Evolutionary conservation across 2,329 filamentous ascomycete species (phyloP).

Genomic region (Pseudonectria foliicola): DNA sequence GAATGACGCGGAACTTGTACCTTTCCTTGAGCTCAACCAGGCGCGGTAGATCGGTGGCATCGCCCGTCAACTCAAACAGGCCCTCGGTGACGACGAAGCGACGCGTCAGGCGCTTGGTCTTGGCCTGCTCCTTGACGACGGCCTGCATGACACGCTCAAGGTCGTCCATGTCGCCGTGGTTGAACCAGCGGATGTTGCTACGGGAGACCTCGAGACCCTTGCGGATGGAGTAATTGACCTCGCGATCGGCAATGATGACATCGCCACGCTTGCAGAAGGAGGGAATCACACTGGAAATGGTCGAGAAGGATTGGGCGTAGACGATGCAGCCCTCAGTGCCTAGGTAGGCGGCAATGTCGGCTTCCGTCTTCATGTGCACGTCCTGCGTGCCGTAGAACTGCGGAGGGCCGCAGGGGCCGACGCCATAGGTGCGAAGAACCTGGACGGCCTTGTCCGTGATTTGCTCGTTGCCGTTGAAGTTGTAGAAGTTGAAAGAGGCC

Average conservation of each 20-base stretch:
- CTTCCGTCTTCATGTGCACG: conserved; percentile 94
- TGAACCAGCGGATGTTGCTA: conserved; percentile 87
- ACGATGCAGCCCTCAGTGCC: conserved; percentile 87
- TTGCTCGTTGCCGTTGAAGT: conserved; percentile 85
- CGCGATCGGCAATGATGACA: conserved; percentile 91
- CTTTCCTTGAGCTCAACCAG: conserved; percentile 89
- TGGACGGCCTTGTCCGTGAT: conserved; percentile 94
- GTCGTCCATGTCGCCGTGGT: conserved; percentile 94
- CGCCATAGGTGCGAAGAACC: conserved; percentile 88
- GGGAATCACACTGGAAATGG: conserved; percentile 93
- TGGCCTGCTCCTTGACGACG: conserved; percentile 78
- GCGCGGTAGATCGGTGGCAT: conserved; percentile 76
- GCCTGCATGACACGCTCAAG: conserved; percentile 78
- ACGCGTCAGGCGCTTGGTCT: conserved; percentile 78
- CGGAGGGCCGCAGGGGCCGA: conserved; percentile 91
- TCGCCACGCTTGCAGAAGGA: conserved; percentile 96
- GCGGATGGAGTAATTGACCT: conserved; percentile 87
- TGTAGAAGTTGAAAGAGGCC: conserved; percentile 95
- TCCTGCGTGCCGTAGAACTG: conserved; percentile 99
- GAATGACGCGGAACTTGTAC: conserved; percentile 96
- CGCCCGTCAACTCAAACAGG: conserved; percentile 84
- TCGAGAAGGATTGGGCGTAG: conserved; percentile 93
- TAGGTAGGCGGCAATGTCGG: conserved; percentile 84
- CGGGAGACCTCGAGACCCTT: conserved; percentile 91
- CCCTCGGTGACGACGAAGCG: conserved; percentile 96